Base-by-base conservation (phyloP, 345 rosid genomes). In the Balakata baccata region DNA sequence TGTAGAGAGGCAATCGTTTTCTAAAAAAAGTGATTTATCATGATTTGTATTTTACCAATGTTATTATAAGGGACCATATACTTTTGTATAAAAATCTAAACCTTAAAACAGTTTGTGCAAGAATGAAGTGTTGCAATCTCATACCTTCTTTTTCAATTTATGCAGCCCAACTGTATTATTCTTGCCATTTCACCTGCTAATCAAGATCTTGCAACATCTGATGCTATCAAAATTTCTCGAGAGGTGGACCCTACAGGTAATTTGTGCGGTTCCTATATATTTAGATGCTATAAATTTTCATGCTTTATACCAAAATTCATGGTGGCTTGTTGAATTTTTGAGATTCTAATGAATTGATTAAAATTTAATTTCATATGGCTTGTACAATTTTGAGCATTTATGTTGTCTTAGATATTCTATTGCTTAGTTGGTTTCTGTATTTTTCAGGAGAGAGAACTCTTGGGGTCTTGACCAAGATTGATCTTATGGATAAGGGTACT, bases 141-240 rank as follows among this genome's bases (percentile, higher is more conserved):
- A 64, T 46, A 11, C 60, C 34, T 72, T 34, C 12, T 79, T 45
- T 72, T 14, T 75, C 68, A 71, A 11, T 73, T 17, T 76, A 70
- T 82, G 79, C 85, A 96, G 99, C 98, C 99, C 66, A 96, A 96
- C 81, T 89, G 93, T 87, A 82, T 96, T 78, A 96, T 96, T 83
- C 82, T 96, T 77, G 99, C 99, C 49, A 90, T 96, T 82, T 96
- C 99, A 77, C 99, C 99, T 41, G 99, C 99, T 54, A 96, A 96
- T 79, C 99, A 96, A 90, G 99, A 96, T 90, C 96, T 96, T 66
- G 99, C 99, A 67, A 96, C 99, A 17, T 96, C 97, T 8, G 99
- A 96, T 82, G 99, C 99, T 72, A 93, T 96, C 70, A 96, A 91
- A 85, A 96, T 96, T 72, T 96, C 92, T 38, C 98, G 99, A 67